Conservation (phyloP, 2,329 filamentous ascomycete species). For the Emmonsiellopsis sp. region DNA sequence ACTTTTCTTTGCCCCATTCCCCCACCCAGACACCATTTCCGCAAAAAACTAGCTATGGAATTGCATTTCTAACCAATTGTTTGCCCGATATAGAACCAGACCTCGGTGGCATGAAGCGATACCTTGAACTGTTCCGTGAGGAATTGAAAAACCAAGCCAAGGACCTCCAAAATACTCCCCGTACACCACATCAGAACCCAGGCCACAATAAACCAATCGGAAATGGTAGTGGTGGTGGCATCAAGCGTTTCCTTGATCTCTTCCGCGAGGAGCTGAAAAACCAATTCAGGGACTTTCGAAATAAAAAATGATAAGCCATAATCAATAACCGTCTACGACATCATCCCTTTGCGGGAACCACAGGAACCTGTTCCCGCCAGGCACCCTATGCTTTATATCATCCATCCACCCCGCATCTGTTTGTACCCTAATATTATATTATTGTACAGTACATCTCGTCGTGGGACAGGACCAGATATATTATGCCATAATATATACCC, state of each 20-base stretch:
- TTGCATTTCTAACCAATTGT: neutral
- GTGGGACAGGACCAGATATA: neutral
- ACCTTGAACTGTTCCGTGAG: constrained; percentile 22
- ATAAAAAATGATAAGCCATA: neutral
- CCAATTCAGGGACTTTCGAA: constrained; percentile 14
- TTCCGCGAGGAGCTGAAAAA: constrained; percentile 24
- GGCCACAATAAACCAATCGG: too few species aligned
- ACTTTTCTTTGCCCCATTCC: neutral
- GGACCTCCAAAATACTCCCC: constrained; percentile 5
- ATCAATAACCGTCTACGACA: neutral
- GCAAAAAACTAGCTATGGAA: neutral
- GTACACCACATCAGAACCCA: too few species aligned
- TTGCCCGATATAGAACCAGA: neutral
- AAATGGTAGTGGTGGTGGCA: neutral
- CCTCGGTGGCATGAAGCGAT: constrained; percentile 13
- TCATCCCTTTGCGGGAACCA: neutral
- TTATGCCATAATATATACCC: neutral
- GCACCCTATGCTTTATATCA: too few species aligned
- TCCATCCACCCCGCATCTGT: neutral
- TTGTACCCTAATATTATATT: neutral
- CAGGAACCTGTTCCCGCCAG: too few species aligned
- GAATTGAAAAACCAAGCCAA: constrained; percentile 21
- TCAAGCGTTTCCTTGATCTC: constrained; percentile 18
- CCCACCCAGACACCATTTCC: neutral
- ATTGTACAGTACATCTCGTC: neutral